Evolutionary conservation across 2,329 filamentous ascomycete genomes (phyloP), one percentile per base, ranked within the genome.

Genomic region (Fusarium siculi): DNA sequence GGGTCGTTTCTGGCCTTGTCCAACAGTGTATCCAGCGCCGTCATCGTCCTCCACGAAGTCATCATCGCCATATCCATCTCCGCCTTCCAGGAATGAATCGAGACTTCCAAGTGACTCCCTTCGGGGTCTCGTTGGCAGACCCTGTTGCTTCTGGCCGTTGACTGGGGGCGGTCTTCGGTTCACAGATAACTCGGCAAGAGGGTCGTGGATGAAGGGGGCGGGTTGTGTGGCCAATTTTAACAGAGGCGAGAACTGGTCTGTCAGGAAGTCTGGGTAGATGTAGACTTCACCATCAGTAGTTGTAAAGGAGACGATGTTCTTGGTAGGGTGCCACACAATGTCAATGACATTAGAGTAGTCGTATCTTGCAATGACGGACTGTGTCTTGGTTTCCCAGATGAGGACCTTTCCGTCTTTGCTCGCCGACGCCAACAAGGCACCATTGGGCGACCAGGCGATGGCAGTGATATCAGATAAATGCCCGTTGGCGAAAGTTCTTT

Each of bases 1-100:
- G 1, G 82, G 77, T 36, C 88, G 84, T 77, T 90, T 90, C 52
- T 83, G 83, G 37, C 84, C 82, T 16, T 79, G 80, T 40, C 86
- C 90, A 44, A 92, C 84, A 3, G 91, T 89, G 81, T 98, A 98
- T 46, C 96, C 96, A 39, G 95, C 96, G 16, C 95, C 95, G 79
- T 99, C 96, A 72, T 99, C 96, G 77, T 99, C 96, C 9, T 95
- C 91, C 4, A 99, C 93, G 80, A 98, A 99, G 72, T 94, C 94
- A 46, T 94, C 93, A 83, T 91, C 79, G 73, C 85, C 78, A 76
- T 86, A 82, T 78, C 88, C 80, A 21, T 84, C 84, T 1, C 90
- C 89, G 25, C 88, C 91, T 39, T 76, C 76, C 5, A 97, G 87
- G n/a, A 97, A 90, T 58, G 95, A 94, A 80, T 96, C 94, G 5